Evolutionary conservation across 2,329 filamentous ascomycete genomes (phyloP).

Genomic region (Coniochaeta sp.): DNA sequence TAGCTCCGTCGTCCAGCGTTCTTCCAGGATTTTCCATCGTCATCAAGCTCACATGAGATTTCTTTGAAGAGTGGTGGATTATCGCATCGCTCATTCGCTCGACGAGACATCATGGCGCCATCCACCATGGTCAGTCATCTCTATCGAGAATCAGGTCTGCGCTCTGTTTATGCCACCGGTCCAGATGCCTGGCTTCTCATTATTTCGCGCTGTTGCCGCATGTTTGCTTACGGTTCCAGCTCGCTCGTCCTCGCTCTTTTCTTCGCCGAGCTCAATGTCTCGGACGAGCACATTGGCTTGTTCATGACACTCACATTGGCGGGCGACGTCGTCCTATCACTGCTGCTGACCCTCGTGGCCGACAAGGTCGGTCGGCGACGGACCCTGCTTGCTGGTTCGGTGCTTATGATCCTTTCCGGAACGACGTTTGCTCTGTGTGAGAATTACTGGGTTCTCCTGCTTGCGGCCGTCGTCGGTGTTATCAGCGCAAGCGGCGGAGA

Average conservation of each 20-base stretch:
- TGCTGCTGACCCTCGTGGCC: conserved; percentile 49
- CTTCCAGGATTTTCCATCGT: background rate
- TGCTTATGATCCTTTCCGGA: conserved; percentile 51
- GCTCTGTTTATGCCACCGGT: conserved; percentile 36
- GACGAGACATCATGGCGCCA: background rate
- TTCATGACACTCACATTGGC: conserved; percentile 58
- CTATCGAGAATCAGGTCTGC: conserved; percentile 40
- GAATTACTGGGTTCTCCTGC: conserved; percentile 51
- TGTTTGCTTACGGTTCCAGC: conserved; percentile 57
- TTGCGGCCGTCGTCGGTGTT: conserved; percentile 52
- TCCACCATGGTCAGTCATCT: background rate
- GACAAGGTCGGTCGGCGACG: conserved; percentile 49
- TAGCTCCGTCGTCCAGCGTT: background rate
- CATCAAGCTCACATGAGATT: background rate
- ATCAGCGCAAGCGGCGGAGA: conserved; percentile 57
- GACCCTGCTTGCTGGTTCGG: conserved; percentile 43
- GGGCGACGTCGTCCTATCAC: conserved; percentile 52
- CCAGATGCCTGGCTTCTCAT: conserved; percentile 47
- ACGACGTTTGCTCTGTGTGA: conserved; percentile 43
- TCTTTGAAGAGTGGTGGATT: background rate
- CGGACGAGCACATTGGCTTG: conserved; percentile 51
- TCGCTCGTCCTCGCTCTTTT: conserved; percentile 56
- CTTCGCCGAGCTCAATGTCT: conserved; percentile 45
- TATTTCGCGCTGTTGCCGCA: conserved; percentile 40
- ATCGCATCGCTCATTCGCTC: background rate